These are phyloP conservation scores for Cordyceps tenuipes DNA, from an alignment of 2,329 filamentous ascomycete genomes.

Conservation along the genomic window DNA sequence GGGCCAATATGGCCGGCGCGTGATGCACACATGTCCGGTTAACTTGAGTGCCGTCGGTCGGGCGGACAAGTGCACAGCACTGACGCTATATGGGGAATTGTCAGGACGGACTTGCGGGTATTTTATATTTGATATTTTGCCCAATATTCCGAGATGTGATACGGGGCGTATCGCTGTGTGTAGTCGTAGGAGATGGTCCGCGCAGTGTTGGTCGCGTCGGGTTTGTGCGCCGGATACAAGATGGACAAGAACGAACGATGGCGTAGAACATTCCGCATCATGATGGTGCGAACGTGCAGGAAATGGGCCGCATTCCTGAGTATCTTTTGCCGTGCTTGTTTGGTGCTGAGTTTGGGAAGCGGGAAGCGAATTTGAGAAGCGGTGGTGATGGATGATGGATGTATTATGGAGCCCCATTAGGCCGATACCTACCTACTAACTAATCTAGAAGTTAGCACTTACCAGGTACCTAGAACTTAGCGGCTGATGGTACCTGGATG, in stretches of 20 bases:
- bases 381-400: neutral
- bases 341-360: neutral
- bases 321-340: neutral
- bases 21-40: neutral
- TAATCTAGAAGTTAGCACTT: no score
- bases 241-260: neutral
- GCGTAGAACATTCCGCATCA: neutral
- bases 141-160: neutral
- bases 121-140: no score
- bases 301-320: neutral
- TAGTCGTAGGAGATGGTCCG: neutral
- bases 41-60: neutral
- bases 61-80: neutral
- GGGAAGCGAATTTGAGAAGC: neutral
- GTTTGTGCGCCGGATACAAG: neutral
- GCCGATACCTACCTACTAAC: no score
- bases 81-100: neutral
- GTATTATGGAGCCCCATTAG: neutral
- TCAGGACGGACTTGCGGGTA: neutral
- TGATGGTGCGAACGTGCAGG: neutral
- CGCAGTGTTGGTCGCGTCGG: neutral
- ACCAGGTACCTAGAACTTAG: no score
- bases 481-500: neutral
- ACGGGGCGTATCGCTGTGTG: neutral
- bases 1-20: neutral